These are phyloP conservation scores for Sporobolomyces phaffii DNA, from an alignment of 768 basidiomycete genomes.

Conservation along the genomic window DNA sequence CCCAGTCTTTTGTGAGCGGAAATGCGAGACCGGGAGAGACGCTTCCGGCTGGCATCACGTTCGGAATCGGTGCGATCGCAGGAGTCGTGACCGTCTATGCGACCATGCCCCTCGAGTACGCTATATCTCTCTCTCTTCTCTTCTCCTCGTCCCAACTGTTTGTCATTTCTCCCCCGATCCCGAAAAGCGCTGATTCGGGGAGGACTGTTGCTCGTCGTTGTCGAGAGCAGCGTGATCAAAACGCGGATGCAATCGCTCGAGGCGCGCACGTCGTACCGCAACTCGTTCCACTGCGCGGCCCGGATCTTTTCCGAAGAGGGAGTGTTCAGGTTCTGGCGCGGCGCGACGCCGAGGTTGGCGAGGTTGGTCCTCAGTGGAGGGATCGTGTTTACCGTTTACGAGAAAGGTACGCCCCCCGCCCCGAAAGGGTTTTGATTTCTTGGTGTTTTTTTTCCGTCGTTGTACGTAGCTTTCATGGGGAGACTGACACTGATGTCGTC, in stretches of 20 bases:
- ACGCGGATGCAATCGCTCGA: constrained; percentile 94
- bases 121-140: neutral
- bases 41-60: constrained; percentile 80
- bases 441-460: too few relatives aligned
- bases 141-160: neutral
- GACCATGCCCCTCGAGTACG: constrained; percentile 50
- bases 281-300: constrained; percentile 92
- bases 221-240: constrained; percentile 88
- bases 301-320: constrained; percentile 93
- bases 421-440: too few relatives aligned
- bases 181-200: neutral
- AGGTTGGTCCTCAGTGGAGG: constrained; percentile 65
- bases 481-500: neutral
- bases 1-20: constrained; percentile 74
- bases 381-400: constrained; percentile 47
- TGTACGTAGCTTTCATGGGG: too few relatives aligned
- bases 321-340: constrained; percentile 80
- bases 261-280: constrained; percentile 75
- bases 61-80: constrained; percentile 86
- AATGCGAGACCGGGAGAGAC: constrained; percentile 73
- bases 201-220: too few relatives aligned
- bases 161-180: neutral
- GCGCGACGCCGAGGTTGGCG: constrained; percentile 81
- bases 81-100: constrained; percentile 91
- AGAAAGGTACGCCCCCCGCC: constrained; percentile 25